Evolutionary conservation across 495 filamentous ascomycete genomes (phyloP).

Genomic region (Staphylotrichum tortipilum): DNA sequence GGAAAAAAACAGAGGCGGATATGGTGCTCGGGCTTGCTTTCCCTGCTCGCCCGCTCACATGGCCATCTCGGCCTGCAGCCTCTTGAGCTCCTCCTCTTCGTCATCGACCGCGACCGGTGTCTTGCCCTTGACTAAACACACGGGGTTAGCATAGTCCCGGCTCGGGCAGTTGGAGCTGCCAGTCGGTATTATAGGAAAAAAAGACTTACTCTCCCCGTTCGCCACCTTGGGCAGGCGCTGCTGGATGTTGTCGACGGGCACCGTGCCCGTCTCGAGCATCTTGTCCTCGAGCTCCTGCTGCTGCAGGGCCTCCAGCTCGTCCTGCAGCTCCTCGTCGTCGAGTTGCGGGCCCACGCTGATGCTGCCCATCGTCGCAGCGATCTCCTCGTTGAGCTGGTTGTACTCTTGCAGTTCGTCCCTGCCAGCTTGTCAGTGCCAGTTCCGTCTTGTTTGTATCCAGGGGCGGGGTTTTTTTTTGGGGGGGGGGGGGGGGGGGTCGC

Average conservation of each 20-base stretch:
- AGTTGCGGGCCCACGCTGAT: constrained; percentile 59
- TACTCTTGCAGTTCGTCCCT: constrained; percentile 93
- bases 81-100: constrained; percentile 93
- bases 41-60: constrained; percentile 59
- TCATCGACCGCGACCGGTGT: constrained; percentile 58
- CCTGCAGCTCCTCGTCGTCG: constrained; percentile 81
- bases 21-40: too few species aligned
- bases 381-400: constrained; percentile 86
- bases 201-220: constrained; percentile 70
- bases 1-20: too few species aligned
- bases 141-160: constrained; percentile 25
- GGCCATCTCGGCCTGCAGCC: constrained; percentile 94
- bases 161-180: too few species aligned
- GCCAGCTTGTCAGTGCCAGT: constrained; percentile 19
- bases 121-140: constrained; percentile 49
- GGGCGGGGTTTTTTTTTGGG: too few species aligned
- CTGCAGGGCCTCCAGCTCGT: constrained; percentile 66
- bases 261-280: constrained; percentile 83
- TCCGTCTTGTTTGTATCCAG: too few species aligned
- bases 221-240: constrained; percentile 61
- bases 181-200: too few species aligned
- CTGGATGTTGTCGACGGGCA: constrained; percentile 58
- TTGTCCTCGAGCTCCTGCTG: constrained; percentile 84
- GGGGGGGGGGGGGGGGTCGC: too few species aligned
- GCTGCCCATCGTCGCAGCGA: constrained; percentile 71